These are phyloP conservation scores for Cubamyces sp. DNA, from an alignment of 768 basidiomycete genomes.

Conservation along the genomic window DNA sequence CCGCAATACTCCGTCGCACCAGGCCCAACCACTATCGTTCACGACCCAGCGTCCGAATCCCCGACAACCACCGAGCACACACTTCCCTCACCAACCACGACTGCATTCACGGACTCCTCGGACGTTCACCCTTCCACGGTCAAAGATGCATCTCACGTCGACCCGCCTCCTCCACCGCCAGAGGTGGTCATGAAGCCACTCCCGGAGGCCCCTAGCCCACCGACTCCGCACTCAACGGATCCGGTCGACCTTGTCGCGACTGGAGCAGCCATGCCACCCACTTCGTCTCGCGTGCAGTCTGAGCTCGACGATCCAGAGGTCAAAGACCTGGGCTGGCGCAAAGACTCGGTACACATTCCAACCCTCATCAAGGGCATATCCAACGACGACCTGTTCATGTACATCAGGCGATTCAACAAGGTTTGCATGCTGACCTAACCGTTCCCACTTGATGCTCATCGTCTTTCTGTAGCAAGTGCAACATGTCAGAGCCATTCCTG, in stretches of 20 bases:
- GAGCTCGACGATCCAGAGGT: conserved; percentile 35
- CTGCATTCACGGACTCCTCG: conserved; percentile 6
- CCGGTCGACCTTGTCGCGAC: conserved; percentile 11
- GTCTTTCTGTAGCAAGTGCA: conserved; percentile 40
- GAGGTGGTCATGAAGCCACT: conserved; percentile 20
- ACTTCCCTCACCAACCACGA: conserved; percentile 5
- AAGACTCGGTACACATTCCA: conserved; percentile 28
- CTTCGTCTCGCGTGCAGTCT: conserved; percentile 12
- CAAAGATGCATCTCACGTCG: background rate
- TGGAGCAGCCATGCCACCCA: conserved; percentile 2
- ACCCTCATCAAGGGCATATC: conserved; percentile 40
- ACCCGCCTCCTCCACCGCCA: conserved; percentile 3
- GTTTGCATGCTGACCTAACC: conserved; percentile 26
- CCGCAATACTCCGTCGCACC: background rate
- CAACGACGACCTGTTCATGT: conserved; percentile 44
- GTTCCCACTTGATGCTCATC: background rate
- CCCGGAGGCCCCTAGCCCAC: conserved; percentile 9
- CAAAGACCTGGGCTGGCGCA: conserved; percentile 34
- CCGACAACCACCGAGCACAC: conserved; percentile 7
- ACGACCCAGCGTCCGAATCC: background rate
- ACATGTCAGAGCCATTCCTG: conserved; percentile 39
- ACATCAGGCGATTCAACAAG: conserved; percentile 47
- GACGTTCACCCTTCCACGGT: background rate
- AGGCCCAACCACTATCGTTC: background rate
- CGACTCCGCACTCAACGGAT: conserved; percentile 1